These are phyloP conservation scores for Leptomonas seymouri DNA, from an alignment of 208 protist species.

Conservation along the genomic window DNA sequence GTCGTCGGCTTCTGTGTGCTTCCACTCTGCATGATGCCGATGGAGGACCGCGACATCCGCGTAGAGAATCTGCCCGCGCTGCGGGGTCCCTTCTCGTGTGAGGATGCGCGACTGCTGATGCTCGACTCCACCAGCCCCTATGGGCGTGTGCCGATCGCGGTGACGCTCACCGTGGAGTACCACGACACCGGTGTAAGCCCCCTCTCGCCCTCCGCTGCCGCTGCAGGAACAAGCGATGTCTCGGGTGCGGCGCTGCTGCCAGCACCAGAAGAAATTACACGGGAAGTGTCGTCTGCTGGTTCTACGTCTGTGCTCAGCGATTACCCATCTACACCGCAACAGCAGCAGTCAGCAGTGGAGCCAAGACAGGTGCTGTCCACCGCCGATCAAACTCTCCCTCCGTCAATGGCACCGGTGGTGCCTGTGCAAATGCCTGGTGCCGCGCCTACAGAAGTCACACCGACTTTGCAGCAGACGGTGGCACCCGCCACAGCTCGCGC, in stretches of 20 bases:
- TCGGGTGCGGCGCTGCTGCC: not conserved
- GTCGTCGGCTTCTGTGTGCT: slow-evolving; percentile 89
- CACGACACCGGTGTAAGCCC: slow-evolving; percentile 52
- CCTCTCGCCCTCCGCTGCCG: not conserved
- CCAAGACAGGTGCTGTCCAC: slow-evolving; percentile 25
- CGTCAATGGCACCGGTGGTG: not conserved
- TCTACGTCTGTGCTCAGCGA: slow-evolving; percentile 11
- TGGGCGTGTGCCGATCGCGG: slow-evolving; percentile 66
- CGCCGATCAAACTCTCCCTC: slow-evolving; percentile 11
- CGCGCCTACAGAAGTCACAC: not conserved
- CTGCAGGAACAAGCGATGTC: not conserved
- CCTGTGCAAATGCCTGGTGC: not conserved
- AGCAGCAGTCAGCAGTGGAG: not conserved
- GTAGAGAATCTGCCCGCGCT: slow-evolving; percentile 84
- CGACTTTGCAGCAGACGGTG: not conserved
- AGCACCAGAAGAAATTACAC: slow-evolving; percentile 27
- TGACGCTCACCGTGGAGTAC: slow-evolving; percentile 83
- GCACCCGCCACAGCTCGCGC: not conserved
- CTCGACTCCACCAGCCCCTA: slow-evolving; percentile 80
- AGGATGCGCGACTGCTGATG: slow-evolving; percentile 86
- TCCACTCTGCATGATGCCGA: slow-evolving; percentile 87
- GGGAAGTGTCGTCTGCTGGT: slow-evolving; percentile 8
- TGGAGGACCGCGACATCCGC: slow-evolving; percentile 81
- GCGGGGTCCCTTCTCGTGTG: slow-evolving; percentile 84
- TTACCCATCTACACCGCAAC: not conserved